Evolutionary conservation across 2,329 filamentous ascomycete genomes (phyloP).

Genomic region (Aspergillus ochraceus): DNA sequence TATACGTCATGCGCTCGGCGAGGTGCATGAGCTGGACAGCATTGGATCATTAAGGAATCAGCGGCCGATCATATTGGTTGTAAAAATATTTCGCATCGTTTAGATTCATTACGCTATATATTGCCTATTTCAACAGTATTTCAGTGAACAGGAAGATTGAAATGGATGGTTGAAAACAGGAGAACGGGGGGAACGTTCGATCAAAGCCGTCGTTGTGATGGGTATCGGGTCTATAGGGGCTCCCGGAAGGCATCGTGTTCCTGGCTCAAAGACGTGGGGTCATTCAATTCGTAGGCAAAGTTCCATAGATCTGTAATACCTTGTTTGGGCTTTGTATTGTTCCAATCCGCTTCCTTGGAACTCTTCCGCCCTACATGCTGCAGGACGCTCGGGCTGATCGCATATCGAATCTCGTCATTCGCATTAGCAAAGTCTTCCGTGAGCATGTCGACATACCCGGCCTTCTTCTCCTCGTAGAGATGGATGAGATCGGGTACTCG

Average conservation of each 20-base stretch:
- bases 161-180: too few species aligned
- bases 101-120: neutral
- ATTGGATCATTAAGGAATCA: too few species aligned
- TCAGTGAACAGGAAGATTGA: too few species aligned
- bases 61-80: neutral
- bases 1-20: too few species aligned
- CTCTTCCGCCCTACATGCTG: constrained; percentile 48
- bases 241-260: neutral
- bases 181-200: too few species aligned
- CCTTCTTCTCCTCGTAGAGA: constrained; percentile 32
- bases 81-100: neutral
- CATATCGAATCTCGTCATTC: constrained; percentile 40
- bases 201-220: too few species aligned
- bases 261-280: constrained; percentile 4
- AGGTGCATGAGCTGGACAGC: too few species aligned
- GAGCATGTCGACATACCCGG: constrained; percentile 42
- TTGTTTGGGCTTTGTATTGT: neutral
- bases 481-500: constrained; percentile 27
- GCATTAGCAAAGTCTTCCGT: constrained; percentile 45
- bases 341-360: constrained; percentile 27
- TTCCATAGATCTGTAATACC: constrained; percentile 19
- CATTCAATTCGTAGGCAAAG: constrained; percentile 22
- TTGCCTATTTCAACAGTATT: too few species aligned
- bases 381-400: constrained; percentile 43
- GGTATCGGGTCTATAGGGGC: neutral